Evolutionary conservation across 306 rosid genomes (phyloP).

Genomic region (Fragaria nilgerrensis): DNA sequence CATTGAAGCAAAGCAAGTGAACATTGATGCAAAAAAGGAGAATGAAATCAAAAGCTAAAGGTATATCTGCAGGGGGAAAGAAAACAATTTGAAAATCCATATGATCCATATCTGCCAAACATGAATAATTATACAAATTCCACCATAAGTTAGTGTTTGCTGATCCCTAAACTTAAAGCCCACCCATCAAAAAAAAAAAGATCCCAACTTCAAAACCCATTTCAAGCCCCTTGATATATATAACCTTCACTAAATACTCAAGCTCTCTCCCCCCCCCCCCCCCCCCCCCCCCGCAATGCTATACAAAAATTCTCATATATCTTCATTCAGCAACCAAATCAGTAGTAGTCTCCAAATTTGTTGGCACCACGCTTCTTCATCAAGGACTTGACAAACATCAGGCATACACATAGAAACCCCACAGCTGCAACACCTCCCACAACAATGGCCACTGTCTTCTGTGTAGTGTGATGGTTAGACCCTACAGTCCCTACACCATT

Average conservation of each 20-base stretch:
- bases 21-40: background rate
- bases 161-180: background rate
- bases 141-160: conserved; percentile 6
- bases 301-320: conserved; percentile 10
- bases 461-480: conserved; percentile 46
- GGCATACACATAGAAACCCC: conserved; percentile 67
- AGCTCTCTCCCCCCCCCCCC: no score
- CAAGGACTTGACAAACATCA: conserved; percentile 50
- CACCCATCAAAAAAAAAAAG: background rate
- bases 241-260: background rate
- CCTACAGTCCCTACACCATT: conserved; percentile 34
- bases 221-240: background rate
- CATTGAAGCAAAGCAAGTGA: conserved; percentile 1
- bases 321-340: background rate
- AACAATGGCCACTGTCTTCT: conserved; percentile 75
- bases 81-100: background rate
- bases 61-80: background rate
- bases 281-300: no score
- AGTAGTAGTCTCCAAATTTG: conserved; percentile 38
- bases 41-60: conserved; percentile 16
- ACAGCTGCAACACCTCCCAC: conserved; percentile 87
- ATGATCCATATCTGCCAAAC: background rate
- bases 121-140: background rate
- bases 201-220: conserved; percentile 6
- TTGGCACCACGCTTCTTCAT: conserved; percentile 59